Percentiles rank a stretch among this genome's conserved stretches.
Conservation (phyloP, 208 protist species). For the Leishmania lainsoni region DNA sequence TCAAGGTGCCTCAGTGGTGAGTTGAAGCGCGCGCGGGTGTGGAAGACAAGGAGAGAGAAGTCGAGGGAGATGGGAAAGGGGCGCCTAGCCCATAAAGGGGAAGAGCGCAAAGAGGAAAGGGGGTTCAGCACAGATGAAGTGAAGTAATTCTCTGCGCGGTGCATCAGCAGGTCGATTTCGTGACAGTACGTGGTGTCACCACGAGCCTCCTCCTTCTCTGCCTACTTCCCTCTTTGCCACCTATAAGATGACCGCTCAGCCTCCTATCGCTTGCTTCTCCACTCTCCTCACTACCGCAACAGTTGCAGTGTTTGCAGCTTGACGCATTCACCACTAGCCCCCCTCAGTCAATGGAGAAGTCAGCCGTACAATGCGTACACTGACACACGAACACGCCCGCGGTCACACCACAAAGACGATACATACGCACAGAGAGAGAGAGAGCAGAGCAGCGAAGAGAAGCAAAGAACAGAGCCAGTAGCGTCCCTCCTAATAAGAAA, state of each 20-base stretch:
- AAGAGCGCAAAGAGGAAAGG: not conserved
- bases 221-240: not conserved
- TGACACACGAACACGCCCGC: not conserved
- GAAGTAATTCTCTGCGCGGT: not conserved
- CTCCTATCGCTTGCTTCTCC: not conserved
- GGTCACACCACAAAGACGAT: not conserved
- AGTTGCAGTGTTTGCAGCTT: not conserved
- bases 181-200: not conserved
- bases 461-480: not conserved
- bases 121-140: not conserved
- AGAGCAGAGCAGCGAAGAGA: slow-evolving; percentile 1
- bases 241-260: not conserved
- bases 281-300: not conserved
- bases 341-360: not conserved
- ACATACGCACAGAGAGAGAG: not conserved
- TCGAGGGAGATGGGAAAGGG: not conserved
- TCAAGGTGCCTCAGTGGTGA: not conserved
- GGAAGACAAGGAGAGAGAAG: not conserved
- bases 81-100: not conserved
- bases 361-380: not conserved
- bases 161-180: not conserved
- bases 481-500: not conserved
- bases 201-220: not conserved
- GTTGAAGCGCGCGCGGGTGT: not conserved
- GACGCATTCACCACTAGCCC: not conserved